phyloP scores from a whole-genome alignment of 2,329 filamentous ascomycete genomes.

The Sclerotinia trifoliorum region DNA sequence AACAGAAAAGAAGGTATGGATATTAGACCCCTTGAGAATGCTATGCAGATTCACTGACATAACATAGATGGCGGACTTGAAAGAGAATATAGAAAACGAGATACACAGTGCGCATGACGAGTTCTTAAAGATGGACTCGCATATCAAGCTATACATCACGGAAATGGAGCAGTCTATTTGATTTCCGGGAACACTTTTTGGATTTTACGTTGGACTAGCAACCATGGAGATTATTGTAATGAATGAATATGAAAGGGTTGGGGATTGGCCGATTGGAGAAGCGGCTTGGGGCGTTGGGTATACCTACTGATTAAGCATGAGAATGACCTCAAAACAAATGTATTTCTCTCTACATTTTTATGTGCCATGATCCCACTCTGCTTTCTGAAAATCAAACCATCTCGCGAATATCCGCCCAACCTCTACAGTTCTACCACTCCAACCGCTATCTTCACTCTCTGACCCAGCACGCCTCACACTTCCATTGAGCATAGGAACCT shows the following conservation, averaged over 20 bases:
- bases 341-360: background rate
- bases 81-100: constrained; percentile 95
- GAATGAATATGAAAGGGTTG: constrained; percentile 19
- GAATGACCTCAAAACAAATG: constrained; percentile 31
- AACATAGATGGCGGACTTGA: constrained; percentile 87
- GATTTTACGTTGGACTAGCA: constrained; percentile 23
- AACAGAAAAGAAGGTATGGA: constrained; percentile 90
- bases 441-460: constrained; percentile 50
- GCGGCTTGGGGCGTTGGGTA: constrained; percentile 36
- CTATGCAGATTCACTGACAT: constrained; percentile 15
- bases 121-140: constrained; percentile 95
- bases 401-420: constrained; percentile 57
- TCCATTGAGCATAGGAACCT: constrained; percentile 62
- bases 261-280: background rate
- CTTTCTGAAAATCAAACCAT: constrained; percentile 60
- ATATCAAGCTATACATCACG: constrained; percentile 96
- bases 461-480: constrained; percentile 47
- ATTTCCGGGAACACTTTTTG: constrained; percentile 24
- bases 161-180: constrained; percentile 87
- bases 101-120: constrained; percentile 87
- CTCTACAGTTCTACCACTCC: constrained; percentile 58
- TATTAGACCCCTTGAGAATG: background rate
- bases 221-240: constrained; percentile 18
- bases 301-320: constrained; percentile 38
- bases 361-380: constrained; percentile 40